Percentiles rank a stretch among this genome's conserved stretches.
phyloP scores from a whole-genome alignment of 2,329 filamentous ascomycete genomes.

The Nigrograna mackinnonii region DNA sequence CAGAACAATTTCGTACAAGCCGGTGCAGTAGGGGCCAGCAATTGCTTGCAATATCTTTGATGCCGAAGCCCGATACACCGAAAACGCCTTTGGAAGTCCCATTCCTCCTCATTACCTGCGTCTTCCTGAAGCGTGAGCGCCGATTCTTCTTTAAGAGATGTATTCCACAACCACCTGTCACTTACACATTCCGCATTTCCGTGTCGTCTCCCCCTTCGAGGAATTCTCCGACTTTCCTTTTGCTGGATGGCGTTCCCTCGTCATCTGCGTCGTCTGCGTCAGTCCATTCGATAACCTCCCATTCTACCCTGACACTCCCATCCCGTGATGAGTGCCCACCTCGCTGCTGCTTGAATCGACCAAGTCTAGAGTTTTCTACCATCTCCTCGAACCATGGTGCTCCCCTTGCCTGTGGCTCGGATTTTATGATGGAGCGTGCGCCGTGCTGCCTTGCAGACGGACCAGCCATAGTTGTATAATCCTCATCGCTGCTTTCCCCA shows the following conservation, averaged over 20 bases:
- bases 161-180: constrained; percentile 6
- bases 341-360: constrained; percentile 65
- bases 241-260: constrained; percentile 27
- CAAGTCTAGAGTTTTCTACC: constrained; percentile 74
- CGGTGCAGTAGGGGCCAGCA: no score
- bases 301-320: constrained; percentile 71
- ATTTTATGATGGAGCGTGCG: constrained; percentile 16
- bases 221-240: constrained; percentile 38
- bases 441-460: constrained; percentile 13
- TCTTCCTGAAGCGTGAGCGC: constrained; percentile 30
- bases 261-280: constrained; percentile 44
- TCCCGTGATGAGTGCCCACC: constrained; percentile 65
- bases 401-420: constrained; percentile 48
- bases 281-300: constrained; percentile 77
- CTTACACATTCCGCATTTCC: constrained; percentile 32
- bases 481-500: constrained; percentile 30
- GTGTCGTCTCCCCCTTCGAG: constrained; percentile 27
- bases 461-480: constrained; percentile 24
- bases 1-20: no score
- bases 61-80: no score
- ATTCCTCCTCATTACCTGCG: constrained; percentile 12
- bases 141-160: constrained; percentile 15
- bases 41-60: no score
- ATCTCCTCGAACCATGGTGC: constrained; percentile 86
- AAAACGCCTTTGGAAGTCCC: no score